Conservation (phyloP, 495 filamentous ascomycete species). For the Cryomyces minteri region DNA sequence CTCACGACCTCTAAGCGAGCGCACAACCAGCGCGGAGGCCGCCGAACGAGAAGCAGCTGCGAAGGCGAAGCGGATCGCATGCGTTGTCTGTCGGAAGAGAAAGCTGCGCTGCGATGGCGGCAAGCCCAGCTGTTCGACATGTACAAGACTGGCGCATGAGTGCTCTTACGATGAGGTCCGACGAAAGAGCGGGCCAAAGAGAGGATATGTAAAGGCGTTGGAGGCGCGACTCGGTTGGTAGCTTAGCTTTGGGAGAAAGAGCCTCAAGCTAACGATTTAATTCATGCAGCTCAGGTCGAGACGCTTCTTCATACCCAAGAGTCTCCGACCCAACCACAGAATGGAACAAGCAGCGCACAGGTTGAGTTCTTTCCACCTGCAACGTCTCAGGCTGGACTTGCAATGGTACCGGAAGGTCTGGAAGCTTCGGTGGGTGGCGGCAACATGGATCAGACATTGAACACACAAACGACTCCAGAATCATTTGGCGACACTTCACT, state of each 20-base stretch:
- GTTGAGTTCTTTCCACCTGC: too few species aligned
- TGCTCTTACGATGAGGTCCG: constrained; percentile 93
- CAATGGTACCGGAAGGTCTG: too few species aligned
- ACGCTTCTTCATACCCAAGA: constrained; percentile 61
- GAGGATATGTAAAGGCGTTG: constrained; percentile 94
- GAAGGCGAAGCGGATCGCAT: constrained; percentile 88
- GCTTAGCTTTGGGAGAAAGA: constrained; percentile 1
- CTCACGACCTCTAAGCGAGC: constrained; percentile 6
- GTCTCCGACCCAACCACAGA: too few species aligned
- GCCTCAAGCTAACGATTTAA: neutral
- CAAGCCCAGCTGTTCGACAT: constrained; percentile 83
- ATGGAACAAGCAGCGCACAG: too few species aligned
- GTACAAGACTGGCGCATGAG: constrained; percentile 68
- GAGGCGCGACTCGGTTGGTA: constrained; percentile 79
- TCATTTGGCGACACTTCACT: too few species aligned
- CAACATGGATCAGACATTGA: too few species aligned
- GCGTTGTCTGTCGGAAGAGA: constrained; percentile 82
- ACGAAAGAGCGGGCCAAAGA: constrained; percentile 94
- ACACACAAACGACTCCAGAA: too few species aligned
- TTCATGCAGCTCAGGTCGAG: constrained; percentile 54
- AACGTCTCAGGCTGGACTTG: too few species aligned
- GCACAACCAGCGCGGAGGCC: neutral
- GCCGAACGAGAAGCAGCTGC: constrained; percentile 33
- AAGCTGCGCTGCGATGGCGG: constrained; percentile 70
- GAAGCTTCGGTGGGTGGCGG: too few species aligned